Evolutionary conservation across 768 basidiomycete genomes (phyloP), one percentile per base, ranked within the genome.

Genomic region (Amanita muscaria): DNA sequence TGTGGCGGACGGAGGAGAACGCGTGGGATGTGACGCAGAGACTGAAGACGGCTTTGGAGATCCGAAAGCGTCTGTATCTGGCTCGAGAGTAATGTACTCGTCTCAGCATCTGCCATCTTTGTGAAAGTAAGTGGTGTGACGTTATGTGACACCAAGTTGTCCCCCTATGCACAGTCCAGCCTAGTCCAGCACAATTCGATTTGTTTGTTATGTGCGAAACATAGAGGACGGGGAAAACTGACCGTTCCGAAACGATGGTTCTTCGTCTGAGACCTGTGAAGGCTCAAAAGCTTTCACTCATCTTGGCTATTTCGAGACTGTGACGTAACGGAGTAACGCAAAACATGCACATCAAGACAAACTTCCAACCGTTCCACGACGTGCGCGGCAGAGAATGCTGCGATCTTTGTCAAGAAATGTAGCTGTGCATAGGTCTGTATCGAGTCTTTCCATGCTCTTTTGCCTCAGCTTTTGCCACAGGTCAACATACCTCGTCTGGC

Each of bases 41-140:
- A 46, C 24, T 72, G 67, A 7, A 80, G 48, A 4, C 69, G 66
- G 38, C 50, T 61, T 34, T 72, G 67, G 15, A 77, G 55, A 25
- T 74, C 70, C 7, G 68, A 64, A 12, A 79, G 62, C 1, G 66
- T 57, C 44, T 73, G 64, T 18, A 79, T 69, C 51, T 70, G 70
- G 4, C 57, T 62, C 48, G 70, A 62, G 32, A 74, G 62, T 16
- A 50, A 31, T 19, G 44, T 31, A 21, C 18, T 24, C n/a, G 32
- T 18, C 25, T 31, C 18, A n/a, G 18, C 31, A 22, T 25, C n/a
- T n/a, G n/a, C n/a, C n/a, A n/a, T n/a, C 24, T 12, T 14, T 30
- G 40, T 30, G n/a, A 41, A 10, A 30, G 4, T 21, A 30, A 32
- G 10, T 3, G 22, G n/a, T n/a, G n/a, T n/a, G n/a, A n/a, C n/a